These are phyloP conservation scores for Backusella westeae DNA, from an alignment of 192 early-diverging fungal genomes.

Conservation along the genomic window DNA sequence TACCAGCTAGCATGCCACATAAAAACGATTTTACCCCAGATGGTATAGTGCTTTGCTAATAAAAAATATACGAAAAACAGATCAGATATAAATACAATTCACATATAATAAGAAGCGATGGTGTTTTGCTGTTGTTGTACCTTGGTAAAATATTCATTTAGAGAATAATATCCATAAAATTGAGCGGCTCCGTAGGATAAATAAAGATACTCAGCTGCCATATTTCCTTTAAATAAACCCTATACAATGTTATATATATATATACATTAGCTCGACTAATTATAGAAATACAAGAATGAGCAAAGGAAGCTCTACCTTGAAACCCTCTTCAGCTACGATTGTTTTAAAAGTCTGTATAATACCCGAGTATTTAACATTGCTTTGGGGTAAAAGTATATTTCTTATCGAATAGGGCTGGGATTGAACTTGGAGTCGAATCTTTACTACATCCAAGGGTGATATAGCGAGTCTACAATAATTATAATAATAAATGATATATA, in stretches of 20 bases:
- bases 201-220: slow-evolving; percentile 91
- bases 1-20: slow-evolving; percentile 74
- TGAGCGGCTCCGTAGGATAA: slow-evolving; percentile 86
- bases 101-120: neutral
- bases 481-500: neutral
- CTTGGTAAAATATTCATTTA: neutral
- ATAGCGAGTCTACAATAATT: slow-evolving; percentile 65
- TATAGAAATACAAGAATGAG: neutral
- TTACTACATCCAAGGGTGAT: slow-evolving; percentile 92
- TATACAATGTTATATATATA: neutral
- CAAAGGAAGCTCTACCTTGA: slow-evolving; percentile 28
- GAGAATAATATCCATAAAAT: slow-evolving; percentile 49
- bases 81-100: neutral
- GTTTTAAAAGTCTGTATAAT: slow-evolving; percentile 60
- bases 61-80: slow-evolving; percentile 1
- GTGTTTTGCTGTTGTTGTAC: neutral
- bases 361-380: slow-evolving; percentile 54
- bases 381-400: neutral
- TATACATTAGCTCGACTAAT: neutral
- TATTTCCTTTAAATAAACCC: slow-evolving; percentile 91
- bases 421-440: slow-evolving; percentile 74
- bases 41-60: slow-evolving; percentile 22
- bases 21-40: slow-evolving; percentile 56
- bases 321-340: slow-evolving; percentile 82
- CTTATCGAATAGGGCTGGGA: slow-evolving; percentile 9